Base-by-base conservation (phyloP, 2,329 filamentous ascomycete species). In the Arthrobotrys megalospora region DNA sequence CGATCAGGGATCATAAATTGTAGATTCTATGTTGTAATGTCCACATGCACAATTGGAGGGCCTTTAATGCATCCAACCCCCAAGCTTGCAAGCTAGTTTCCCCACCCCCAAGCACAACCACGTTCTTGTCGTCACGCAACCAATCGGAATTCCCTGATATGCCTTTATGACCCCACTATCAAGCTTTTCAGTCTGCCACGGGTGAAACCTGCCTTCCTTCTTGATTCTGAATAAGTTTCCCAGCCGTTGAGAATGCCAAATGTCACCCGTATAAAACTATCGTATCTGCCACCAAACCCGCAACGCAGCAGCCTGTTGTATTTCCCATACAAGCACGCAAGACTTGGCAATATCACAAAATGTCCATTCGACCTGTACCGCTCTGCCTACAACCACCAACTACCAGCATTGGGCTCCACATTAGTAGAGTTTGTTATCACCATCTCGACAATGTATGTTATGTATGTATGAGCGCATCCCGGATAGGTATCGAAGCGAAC, bases 261-360 rank as follows among this genome's bases (percentile, higher is more conserved):
- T 36, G 60, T 64, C n/a, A 34, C 43, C 47, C 60, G 43, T 36
- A 64, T 66, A 53, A 32, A 66, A 50, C n/a, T 52, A 7, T 24
- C n/a, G 19, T 34, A 45, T 58, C 41, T 10, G n/a, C 50, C 32
- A 48, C 14, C 11, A 45, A 48, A 21, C 12, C 10, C 21, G 58
- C 72, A 77, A 77, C 72, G 21, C 72, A 52, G n/a, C 24, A 43
- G 28, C 11, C 11, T 70, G 64, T 68, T 70, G 64, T 19, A 65
- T 64, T 62, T 43, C n/a, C 53, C 24, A 64, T 66, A 64, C 32
- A 41, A 77, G 72, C 72, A 77, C 65, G 72, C 72, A 77, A 77
- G 72, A 66, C 72, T 55, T 68, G 58, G 72, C 72, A 66, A 77
- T 77, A 77, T 77, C 72, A 77, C 72, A 60, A 68, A 60, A 76